phyloP scores from a whole-genome alignment of 495 filamentous ascomycete genomes.

The Pyrenula massariospora region DNA sequence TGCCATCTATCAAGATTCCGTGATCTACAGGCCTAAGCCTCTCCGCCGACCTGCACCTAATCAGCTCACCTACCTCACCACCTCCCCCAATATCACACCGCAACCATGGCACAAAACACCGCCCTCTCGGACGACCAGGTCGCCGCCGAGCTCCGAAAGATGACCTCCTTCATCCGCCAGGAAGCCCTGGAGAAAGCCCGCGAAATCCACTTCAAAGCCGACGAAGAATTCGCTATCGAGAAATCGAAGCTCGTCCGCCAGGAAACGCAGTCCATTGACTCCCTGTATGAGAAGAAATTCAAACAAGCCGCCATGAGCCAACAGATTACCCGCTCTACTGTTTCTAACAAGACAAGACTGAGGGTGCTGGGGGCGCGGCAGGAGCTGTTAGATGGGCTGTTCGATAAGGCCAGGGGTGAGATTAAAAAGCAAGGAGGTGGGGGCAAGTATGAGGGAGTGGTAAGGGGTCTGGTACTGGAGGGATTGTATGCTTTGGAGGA shows the following conservation, averaged over 20 bases:
- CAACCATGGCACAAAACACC: conserved; percentile 82
- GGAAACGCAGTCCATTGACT: conserved; percentile 87
- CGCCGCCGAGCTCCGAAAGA: conserved; percentile 91
- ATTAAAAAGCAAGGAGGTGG: conserved; percentile 46
- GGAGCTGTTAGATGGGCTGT: conserved; percentile 84
- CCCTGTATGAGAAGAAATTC: conserved; percentile 90
- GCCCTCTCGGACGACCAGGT: conserved; percentile 98
- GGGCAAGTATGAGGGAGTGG: conserved; percentile 56
- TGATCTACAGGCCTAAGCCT: conserved; percentile 1
- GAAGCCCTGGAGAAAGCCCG: conserved; percentile 93
- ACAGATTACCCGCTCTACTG: conserved; percentile 89
- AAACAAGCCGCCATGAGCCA: conserved; percentile 94
- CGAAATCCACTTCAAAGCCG: conserved; percentile 94
- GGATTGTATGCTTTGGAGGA: conserved; percentile 82
- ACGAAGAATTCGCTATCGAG: conserved; percentile 96
- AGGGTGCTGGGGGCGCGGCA: conserved; percentile 76
- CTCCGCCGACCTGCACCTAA: no score
- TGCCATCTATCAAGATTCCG: no score
- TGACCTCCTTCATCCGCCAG: conserved; percentile 99
- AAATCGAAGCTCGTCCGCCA: conserved; percentile 95
- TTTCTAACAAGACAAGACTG: conserved; percentile 89
- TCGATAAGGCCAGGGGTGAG: conserved; percentile 61
- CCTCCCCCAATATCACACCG: conserved; percentile 12
- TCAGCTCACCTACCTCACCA: no score
- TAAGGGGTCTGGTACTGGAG: conserved; percentile 77